Evolutionary conservation across 176 grass and related monocot species (phyloP), one percentile per base, ranked within the genome.

Genomic region (Cymbopogon citratus): DNA sequence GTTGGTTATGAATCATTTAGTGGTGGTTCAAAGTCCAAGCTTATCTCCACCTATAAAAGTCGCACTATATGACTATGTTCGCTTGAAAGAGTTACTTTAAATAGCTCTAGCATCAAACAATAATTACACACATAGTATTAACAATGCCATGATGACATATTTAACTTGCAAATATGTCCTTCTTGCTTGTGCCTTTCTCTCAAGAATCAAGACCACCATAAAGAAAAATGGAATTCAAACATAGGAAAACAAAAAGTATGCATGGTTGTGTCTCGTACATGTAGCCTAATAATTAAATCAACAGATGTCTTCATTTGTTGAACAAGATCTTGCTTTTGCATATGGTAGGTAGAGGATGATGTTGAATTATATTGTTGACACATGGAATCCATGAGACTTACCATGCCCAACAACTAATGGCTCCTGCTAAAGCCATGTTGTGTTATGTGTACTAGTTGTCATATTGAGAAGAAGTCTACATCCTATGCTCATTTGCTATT

Each of bases 321-420:
- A 26, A 71, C 25, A 76, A 56, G 44, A 65, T 81, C 40, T 76
- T 65, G 41, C 77, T 81, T 81, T 79, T 4, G 15, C 16, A 5
- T 51, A 7, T 51, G 46, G 5, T 5, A 16, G 16, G 46, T 51
- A 51, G 46, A 51, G 40, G 87, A 74, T 75, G n/a, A n/a, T n/a
- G n/a, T n/a, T n/a, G n/a, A n/a, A n/a, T n/a, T n/a, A n/a, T n/a
- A n/a, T n/a, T n/a, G 61, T 68, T 80, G 87, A 75, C 81, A 88
- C 69, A 75, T 69, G 81, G 76, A 84, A 84, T 75, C 81, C 87
- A 84, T 38, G 3, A 68, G 12, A 57, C 49, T 39, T 68, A 48
- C 38, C 45, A 2, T 9, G 15, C 16, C 64, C 15, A 84, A 69
- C 63, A 88, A 29, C 31, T 63, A 25, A 41, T 63, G 9, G 39